A percentile compares a stretch with the other conserved stretches of the same genome.
These are phyloP conservation scores for Zasmidium angulare DNA, from an alignment of 2,329 filamentous ascomycete species.

Conservation along the genomic window DNA sequence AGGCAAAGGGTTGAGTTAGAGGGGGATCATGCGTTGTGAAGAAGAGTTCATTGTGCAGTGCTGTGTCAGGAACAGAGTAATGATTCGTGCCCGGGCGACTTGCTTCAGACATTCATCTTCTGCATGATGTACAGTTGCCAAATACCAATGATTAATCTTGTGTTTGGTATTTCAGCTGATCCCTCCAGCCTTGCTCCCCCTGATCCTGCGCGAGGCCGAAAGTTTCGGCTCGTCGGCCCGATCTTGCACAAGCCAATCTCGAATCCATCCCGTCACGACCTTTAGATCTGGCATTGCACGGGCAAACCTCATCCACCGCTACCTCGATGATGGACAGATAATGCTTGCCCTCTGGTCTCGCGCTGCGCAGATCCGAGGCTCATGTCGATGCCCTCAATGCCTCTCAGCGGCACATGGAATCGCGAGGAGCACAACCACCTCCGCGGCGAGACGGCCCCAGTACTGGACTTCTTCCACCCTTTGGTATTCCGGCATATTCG, in stretches of 20 bases:
- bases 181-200: too few relatives aligned
- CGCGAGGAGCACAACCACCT: conserved; percentile 52
- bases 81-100: too few relatives aligned
- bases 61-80: too few relatives aligned
- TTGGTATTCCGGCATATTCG: conserved; percentile 67
- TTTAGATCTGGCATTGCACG: background rate
- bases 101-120: too few relatives aligned
- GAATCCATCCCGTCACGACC: background rate
- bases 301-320: background rate
- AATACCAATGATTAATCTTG: too few relatives aligned
- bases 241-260: background rate
- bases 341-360: conserved; percentile 72
- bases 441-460: conserved; percentile 53
- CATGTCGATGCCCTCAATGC: conserved; percentile 65
- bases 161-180: too few relatives aligned
- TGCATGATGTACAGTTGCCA: too few relatives aligned
- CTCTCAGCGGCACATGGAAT: conserved; percentile 47
- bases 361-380: conserved; percentile 60
- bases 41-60: too few relatives aligned
- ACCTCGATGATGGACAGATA: conserved; percentile 12
- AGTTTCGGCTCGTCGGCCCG: too few relatives aligned
- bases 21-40: background rate
- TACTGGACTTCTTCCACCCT: conserved; percentile 57
- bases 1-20: background rate
- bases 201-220: too few relatives aligned